Base-by-base conservation (phyloP, 2,329 filamentous ascomycete genomes). In the Fusarium miscanthi region DNA sequence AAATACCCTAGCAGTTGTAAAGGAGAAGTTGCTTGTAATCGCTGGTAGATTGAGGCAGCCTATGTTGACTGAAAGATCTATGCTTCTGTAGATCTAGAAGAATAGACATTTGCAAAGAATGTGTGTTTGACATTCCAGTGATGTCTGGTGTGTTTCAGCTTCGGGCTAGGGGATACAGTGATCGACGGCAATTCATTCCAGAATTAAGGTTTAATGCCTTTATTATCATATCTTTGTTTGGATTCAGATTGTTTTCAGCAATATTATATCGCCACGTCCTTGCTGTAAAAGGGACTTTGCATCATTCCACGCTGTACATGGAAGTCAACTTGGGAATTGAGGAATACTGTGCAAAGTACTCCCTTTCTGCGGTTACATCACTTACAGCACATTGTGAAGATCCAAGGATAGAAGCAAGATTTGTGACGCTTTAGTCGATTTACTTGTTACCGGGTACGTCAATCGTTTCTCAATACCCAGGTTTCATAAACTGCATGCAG, bases 1-100 rank as follows among this genome's bases (percentile, higher is more conserved):
- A 70, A 73, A 74, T 73, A 73, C 70, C 70, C 70, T 61, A 70
- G 58, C 49, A 73, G 70, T 68, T 71, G 58, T 66, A 54, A 54
- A 70, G 61, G 58, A 66, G 56, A 70, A 60, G 71, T 60, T 68
- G 46, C 53, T 73, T 40, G 58, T 60, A 43, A 46, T 73, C 64
- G 53, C 51, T 62, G 53, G 70, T 41, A 67, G 70, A 70, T 59
- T 70, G 70, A 59, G 46, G 60, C 67, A 70, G 31, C 37, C 33
- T 63, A 63, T 54, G 53, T 73, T 63, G 46, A 73, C 62, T 59
- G 48, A 69, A 60, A 71, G 53, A 71, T 56, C 46, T 72, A 40
- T 48, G 30, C 52, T 59, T 43, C 51, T 60, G 35, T 59, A 42
- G 33, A 60, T 52, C 37, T 45, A 49, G 43, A 70, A 42, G 48